Evolutionary conservation across 345 rosid genomes (phyloP), one percentile per base, ranked within the genome.

Genomic region (Boechera retrofracta): DNA sequence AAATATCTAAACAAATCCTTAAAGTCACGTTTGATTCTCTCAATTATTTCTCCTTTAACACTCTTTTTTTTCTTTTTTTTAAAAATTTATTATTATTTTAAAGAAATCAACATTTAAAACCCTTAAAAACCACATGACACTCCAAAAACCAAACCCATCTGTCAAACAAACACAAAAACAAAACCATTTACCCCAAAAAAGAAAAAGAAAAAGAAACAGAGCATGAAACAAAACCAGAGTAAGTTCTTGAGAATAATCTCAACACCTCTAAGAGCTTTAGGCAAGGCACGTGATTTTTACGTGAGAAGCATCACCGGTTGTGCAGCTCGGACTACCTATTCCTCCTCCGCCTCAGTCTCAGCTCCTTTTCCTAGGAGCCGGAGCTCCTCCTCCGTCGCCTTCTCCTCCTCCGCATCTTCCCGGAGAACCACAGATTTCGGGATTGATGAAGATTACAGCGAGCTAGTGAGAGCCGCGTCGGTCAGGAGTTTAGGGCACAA

Each of bases 251-350:
- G 85, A 47, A 69, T 89, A 58, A 67, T 87, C 64, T 61, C 76
- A 16, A 16, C 74, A 13, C 97, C 97, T 3, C 3, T 87, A 0
- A 78, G 84, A 72, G 87, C 81, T 18, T 68, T 92, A 10, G 52
- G 83, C 64, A 87, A 81, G 55, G 97, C 97, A 0, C 79, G 89
- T 62, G 97, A 92, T 54, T 41, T 87, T 26, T 92, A 92, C 79
- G 96, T 89, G 0, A 84, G 82, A 36, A 87, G 91, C 88, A 68
- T 92, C 72, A 83, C 80, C 3, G 76, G 86, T 5, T 86, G 82
- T 62, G 83, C 93, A 4, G 38, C 82, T 31, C 63, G 79, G 7
- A 71, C 64, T 24, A 77, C 81, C 0, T 78, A 79, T 10, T 69
- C 81, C 41, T 36, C 77, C 36, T 29, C 67, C 55, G 32, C 64